These are phyloP conservation scores for Leptomonas pyrrhocoris DNA, from an alignment of 208 protist species.

Conservation along the genomic window DNA sequence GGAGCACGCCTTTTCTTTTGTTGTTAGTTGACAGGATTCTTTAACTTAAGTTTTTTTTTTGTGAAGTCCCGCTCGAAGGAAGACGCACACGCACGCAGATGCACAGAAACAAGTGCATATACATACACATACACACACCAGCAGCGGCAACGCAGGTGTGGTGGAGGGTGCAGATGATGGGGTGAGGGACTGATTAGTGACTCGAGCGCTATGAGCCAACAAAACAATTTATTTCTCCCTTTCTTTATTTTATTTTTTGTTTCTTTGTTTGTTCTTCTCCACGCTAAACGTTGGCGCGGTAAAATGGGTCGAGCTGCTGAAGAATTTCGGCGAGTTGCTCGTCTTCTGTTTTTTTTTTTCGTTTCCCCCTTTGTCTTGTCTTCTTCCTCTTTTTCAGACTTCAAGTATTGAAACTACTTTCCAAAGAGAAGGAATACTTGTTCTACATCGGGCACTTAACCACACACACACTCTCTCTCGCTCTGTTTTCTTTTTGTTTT, in stretches of 20 bases:
- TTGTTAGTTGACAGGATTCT: too few species aligned
- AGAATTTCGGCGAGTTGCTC: neutral
- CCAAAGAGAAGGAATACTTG: too few species aligned
- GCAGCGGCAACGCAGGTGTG: too few species aligned
- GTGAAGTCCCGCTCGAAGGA: too few species aligned
- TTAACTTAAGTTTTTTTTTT: too few species aligned
- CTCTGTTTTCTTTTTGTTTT: neutral
- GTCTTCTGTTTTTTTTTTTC: neutral
- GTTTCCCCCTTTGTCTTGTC: neutral
- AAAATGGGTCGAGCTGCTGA: too few species aligned
- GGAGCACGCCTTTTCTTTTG: neutral
- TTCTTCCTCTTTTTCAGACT: neutral
- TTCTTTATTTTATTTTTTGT: neutral
- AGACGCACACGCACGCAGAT: too few species aligned
- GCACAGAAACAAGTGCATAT: too few species aligned
- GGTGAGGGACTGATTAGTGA: too few species aligned
- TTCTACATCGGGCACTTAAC: slow-evolving; percentile 4
- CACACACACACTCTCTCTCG: neutral
- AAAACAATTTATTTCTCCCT: neutral
- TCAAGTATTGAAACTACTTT: neutral
- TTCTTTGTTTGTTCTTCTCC: neutral
- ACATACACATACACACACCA: too few species aligned
- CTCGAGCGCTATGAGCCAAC: neutral
- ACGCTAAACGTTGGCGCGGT: neutral
- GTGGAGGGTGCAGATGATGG: too few species aligned